Evolutionary conservation across 768 basidiomycete genomes (phyloP), one percentile per base, ranked within the genome.

Genomic region (Kondoa malvinella): DNA sequence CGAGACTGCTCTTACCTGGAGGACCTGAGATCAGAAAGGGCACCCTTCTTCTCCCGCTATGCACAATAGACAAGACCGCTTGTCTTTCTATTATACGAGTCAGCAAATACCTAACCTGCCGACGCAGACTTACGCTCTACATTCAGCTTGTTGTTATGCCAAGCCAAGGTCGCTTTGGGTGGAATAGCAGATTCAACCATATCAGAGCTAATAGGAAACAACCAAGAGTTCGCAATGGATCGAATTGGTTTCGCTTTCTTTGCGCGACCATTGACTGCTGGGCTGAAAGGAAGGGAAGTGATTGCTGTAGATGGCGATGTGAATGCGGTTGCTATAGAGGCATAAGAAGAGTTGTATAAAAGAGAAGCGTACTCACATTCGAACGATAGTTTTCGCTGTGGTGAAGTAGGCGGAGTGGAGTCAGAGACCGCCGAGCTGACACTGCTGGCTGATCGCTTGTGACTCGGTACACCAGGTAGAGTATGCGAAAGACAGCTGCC

Each of bases 11-110:
- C 40, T 50, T 50, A 50, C 40, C 40, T 50, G 40, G 75, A 0
- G 78, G 77, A 12, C 78, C 78, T 21, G 68, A 71, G 27, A 78
- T 74, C 0, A 78, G 68, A 31, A 76, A 75, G 0, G 78, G 78
- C 2, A 76, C 67, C 0, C 61, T 56, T 26, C 72, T 71, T 3
- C 64, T 56, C 12, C 65, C 65, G 57, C 40, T 8, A 50, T 67
- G 67, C 1, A 70, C 63, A 50, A 77, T 74, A 25, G 72, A 70
- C 1, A 34, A 33, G 34, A 76, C 72, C 1, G 77, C 76, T 69
- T 71, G 70, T 4, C 15, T 29, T 64, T 66, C 50, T 32, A 8
- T 26, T 30, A n/a, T 59, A 63, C 34, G 25, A 31, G 12, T n/a
- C 0, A n/a, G 25, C 17, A 16, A 16, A 0, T 3, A n/a, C 16